Base-by-base conservation (phyloP, 805 yeast species). In the Candida corydali region DNA sequence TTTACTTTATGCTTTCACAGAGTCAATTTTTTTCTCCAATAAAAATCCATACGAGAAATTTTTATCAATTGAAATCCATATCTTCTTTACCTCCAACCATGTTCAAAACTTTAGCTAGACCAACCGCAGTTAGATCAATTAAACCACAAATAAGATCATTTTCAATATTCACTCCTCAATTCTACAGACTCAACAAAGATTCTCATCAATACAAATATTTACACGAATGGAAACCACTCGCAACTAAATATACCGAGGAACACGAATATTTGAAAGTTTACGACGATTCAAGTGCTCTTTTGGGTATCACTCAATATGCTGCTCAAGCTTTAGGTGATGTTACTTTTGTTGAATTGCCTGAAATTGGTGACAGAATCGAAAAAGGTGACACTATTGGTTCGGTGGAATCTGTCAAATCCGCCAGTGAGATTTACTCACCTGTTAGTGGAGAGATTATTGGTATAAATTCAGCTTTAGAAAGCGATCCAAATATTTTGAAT, bases 251-350 rank as follows among this genome's bases (percentile, higher is more conserved):
- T 73, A 86, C 98, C 8, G 63, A 70, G 36, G 96, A 93, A 55
- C 98, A 91, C 69, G 98, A 91, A 68, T 91, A 97, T 96, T 63
- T 93, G 39, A 89, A 95, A 3, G 71, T 79, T 38, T 94, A 85
- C 58, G 75, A 76, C 18, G 96, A 89, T 61, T 86, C 86, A 42
- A 70, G 80, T 29, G 83, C 91, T 2, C 88, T 81, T 51, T 70
- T 91, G 16, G 98, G 98, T 20, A 87, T 93, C 61, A 88, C 98
- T 40, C 78, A 76, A 52, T 89, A 93, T 57, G 98, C 98, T 14
- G 82, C 96, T 16, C 96, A 88, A 54, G 95, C 98, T 6, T 76
- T 93, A 43, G 98, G 98, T 30, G 98, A 93, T 63, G 94, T 95
- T 39, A 94, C 98, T 3, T 93, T 73, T 58, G 82, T 89, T 41